phyloP scores from a whole-genome alignment of 805 yeast species.

The Candida pseudofarinosa region DNA sequence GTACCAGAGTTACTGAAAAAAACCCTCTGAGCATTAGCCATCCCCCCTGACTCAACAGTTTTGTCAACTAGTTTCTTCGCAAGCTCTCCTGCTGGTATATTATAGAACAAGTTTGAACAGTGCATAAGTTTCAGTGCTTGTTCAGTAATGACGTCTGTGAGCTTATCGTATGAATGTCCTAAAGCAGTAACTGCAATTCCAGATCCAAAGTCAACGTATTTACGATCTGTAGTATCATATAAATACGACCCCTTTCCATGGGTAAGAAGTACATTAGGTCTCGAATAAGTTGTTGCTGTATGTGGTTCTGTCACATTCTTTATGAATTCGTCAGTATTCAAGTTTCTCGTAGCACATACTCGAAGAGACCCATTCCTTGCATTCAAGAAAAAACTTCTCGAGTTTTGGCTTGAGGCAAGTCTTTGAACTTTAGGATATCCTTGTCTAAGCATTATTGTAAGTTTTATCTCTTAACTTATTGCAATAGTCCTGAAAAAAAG shows the following conservation, averaged over 20 bases:
- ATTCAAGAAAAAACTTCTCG: slow-evolving; percentile 13
- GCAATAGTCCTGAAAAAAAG: too few species aligned
- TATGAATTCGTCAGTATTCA: slow-evolving; percentile 36
- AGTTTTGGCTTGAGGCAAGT: background rate
- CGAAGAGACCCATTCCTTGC: slow-evolving; percentile 25
- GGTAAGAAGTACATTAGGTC: slow-evolving; percentile 72
- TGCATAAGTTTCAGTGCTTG: slow-evolving; percentile 77
- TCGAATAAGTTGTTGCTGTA: slow-evolving; percentile 73
- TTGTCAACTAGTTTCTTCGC: slow-evolving; percentile 65
- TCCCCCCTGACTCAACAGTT: slow-evolving; percentile 73
- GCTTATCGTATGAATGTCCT: slow-evolving; percentile 79
- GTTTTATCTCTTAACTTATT: too few species aligned
- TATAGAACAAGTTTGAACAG: slow-evolving; percentile 81
- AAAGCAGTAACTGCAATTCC: slow-evolving; percentile 97
- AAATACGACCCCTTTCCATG: slow-evolving; percentile 79
- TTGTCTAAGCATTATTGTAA: background rate
- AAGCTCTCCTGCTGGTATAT: slow-evolving; percentile 77
- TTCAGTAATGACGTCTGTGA: slow-evolving; percentile 64
- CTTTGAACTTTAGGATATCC: background rate
- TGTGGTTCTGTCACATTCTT: slow-evolving; percentile 45
- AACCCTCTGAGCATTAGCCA: slow-evolving; percentile 74
- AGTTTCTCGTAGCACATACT: background rate
- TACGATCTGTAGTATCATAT: slow-evolving; percentile 73
- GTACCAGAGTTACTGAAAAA: slow-evolving; percentile 59
- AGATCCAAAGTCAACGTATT: slow-evolving; percentile 86